These are phyloP conservation scores for Mycena galericulata DNA, from an alignment of 768 basidiomycete species.

Conservation along the genomic window DNA sequence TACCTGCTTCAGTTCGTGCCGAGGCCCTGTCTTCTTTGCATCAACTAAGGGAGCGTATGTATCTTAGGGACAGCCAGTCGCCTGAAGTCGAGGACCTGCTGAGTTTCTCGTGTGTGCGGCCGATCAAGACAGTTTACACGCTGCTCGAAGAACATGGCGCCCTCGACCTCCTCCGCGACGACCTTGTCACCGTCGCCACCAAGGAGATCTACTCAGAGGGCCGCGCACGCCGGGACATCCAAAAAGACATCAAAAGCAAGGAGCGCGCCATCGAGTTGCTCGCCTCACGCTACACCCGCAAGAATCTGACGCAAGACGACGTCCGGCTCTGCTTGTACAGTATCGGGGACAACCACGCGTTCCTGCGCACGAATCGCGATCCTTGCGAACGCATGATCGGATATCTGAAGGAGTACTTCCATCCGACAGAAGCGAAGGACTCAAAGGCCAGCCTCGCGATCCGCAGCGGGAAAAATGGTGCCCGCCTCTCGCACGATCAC, in stretches of 20 bases:
- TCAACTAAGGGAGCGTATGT: constrained; percentile 44
- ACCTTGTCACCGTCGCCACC: constrained; percentile 80
- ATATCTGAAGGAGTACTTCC: constrained; percentile 82
- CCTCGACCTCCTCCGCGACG: constrained; percentile 78
- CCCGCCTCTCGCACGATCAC: constrained; percentile 87
- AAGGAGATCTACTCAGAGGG: constrained; percentile 85
- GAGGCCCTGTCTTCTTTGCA: not conserved
- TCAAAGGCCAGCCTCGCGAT: constrained; percentile 79
- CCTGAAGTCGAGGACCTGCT: constrained; percentile 85
- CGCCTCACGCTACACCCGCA: constrained; percentile 69
- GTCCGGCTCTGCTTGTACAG: constrained; percentile 86
- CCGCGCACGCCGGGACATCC: constrained; percentile 80
- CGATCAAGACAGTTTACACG: constrained; percentile 80
- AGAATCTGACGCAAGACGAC: constrained; percentile 71
- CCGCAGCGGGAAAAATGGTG: constrained; percentile 83
- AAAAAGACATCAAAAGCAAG: constrained; percentile 86
- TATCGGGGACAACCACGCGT: constrained; percentile 92
- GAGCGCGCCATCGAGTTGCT: constrained; percentile 88
- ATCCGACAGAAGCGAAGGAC: constrained; percentile 76
- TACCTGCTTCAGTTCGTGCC: constrained; percentile 79
- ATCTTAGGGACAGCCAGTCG: constrained; percentile 84
- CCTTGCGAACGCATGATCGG: constrained; percentile 89
- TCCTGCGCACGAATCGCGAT: constrained; percentile 87
- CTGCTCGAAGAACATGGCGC: constrained; percentile 75
- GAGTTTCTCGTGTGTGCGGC: constrained; percentile 80